These are phyloP conservation scores for Citeromyces matritensis DNA, from an alignment of 805 yeast genomes.

Conservation along the genomic window DNA sequence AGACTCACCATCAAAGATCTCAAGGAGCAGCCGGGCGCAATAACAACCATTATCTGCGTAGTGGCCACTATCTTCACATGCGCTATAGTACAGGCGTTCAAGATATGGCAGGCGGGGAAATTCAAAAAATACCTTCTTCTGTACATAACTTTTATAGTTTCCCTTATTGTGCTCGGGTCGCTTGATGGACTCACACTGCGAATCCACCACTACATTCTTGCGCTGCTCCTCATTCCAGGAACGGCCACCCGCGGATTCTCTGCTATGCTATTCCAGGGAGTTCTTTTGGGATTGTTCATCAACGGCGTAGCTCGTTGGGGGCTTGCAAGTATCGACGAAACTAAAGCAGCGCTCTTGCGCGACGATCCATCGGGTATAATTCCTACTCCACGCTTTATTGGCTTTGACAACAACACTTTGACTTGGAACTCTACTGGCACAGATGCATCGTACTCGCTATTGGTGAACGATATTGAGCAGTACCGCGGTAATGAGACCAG, in stretches of 20 bases:
- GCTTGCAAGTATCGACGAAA: constrained; percentile 77
- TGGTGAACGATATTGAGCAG: constrained; percentile 69
- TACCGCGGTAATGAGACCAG: constrained; percentile 39
- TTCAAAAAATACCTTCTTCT: constrained; percentile 41
- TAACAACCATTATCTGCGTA: constrained; percentile 43
- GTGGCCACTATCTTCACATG: constrained; percentile 30
- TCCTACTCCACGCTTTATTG: constrained; percentile 33
- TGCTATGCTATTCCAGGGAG: constrained; percentile 71
- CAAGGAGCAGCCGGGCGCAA: constrained; percentile 62
- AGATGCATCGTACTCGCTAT: constrained; percentile 39
- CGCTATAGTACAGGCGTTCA: constrained; percentile 59
- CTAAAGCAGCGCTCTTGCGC: constrained; percentile 47
- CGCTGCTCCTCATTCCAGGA: constrained; percentile 68
- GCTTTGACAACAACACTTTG: constrained; percentile 15
- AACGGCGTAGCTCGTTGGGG: constrained; percentile 93
- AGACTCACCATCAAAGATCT: constrained; percentile 63
- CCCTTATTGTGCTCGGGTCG: constrained; percentile 25
- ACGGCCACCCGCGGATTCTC: constrained; percentile 61
- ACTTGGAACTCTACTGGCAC: constrained; percentile 19
- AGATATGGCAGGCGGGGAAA: constrained; percentile 67
- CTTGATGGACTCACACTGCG: constrained; percentile 63
- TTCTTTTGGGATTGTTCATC: constrained; percentile 62
- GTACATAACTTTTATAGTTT: constrained; percentile 29
- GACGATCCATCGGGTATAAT: constrained; percentile 54
- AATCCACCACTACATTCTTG: constrained; percentile 70